Evolutionary conservation across 257 asterid genomes (phyloP).

Genomic region (Lavandula angustifolia): DNA sequence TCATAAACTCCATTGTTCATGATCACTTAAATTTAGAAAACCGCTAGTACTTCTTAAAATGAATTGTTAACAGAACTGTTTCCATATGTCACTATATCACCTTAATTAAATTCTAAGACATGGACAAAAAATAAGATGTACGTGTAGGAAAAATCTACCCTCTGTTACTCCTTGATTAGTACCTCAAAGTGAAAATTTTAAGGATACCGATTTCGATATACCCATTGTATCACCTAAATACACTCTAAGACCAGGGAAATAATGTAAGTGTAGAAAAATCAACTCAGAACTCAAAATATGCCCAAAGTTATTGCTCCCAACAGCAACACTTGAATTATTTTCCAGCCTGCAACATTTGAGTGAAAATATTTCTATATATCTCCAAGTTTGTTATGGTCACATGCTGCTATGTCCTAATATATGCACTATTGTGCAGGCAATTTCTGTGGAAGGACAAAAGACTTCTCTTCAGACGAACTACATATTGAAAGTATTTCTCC

Average conservation of each 20-base stretch:
- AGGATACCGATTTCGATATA: neutral
- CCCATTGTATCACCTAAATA: constrained; percentile 8
- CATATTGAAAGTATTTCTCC: constrained; percentile 43
- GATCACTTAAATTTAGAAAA: neutral
- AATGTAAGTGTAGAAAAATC: neutral
- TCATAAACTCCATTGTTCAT: neutral
- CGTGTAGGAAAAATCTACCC: neutral
- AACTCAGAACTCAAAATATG: neutral
- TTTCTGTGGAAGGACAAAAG: constrained; percentile 54
- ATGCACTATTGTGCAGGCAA: constrained; percentile 42
- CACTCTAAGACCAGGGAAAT: constrained; percentile 6
- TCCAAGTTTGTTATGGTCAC: constrained; percentile 1
- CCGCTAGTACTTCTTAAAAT: neutral
- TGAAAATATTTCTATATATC: constrained; percentile 4
- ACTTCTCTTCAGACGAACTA: constrained; percentile 54
- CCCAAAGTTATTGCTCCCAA: neutral
- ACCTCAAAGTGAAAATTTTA: neutral
- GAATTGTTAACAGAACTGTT: no score
- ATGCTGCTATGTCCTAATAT: constrained; percentile 1
- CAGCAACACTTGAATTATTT: neutral
- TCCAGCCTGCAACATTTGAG: neutral
- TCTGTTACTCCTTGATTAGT: neutral
- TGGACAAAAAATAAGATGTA: no score
- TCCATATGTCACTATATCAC: no score
- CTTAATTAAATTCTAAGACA: no score